Evolutionary conservation across 1,284 basidiomycete species (phyloP).

Genomic region (Microbotryomycetes sp.): DNA sequence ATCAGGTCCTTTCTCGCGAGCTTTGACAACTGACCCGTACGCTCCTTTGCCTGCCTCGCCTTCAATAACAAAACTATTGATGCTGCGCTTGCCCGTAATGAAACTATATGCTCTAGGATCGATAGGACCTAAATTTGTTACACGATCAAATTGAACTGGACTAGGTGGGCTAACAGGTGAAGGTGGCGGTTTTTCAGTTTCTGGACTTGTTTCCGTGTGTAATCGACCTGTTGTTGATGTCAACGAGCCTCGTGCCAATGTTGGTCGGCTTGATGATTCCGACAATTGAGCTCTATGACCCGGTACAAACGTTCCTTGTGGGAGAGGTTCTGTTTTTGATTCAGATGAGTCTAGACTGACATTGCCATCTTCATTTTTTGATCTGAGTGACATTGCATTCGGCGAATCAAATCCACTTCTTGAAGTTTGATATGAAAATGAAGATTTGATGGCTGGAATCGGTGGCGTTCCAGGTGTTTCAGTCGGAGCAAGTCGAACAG

Average conservation of each 20-base stretch:
- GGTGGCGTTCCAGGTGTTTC: background rate
- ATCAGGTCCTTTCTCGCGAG: slow-evolving; percentile 65
- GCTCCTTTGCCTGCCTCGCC: slow-evolving; percentile 88
- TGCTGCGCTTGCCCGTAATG: slow-evolving; percentile 47
- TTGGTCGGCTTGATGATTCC: slow-evolving; percentile 21
- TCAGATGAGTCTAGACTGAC: background rate
- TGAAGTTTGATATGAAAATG: slow-evolving; percentile 28
- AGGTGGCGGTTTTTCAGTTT: background rate
- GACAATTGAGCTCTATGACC: slow-evolving; percentile 12
- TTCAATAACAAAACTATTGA: slow-evolving; percentile 72
- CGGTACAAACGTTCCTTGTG: slow-evolving; percentile 15
- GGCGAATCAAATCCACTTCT: background rate
- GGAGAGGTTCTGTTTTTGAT: slow-evolving; percentile 13
- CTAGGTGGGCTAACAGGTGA: background rate
- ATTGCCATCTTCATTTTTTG: background rate
- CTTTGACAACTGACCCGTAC: slow-evolving; percentile 91
- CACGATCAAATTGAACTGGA: slow-evolving; percentile 23
- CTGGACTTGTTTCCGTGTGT: slow-evolving; percentile 8
- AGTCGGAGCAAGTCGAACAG: background rate
- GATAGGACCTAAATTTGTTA: slow-evolving; percentile 25
- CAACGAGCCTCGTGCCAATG: slow-evolving; percentile 27
- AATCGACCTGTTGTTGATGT: slow-evolving; percentile 20
- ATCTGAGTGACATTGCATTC: slow-evolving; percentile 10
- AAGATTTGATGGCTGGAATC: slow-evolving; percentile 14
- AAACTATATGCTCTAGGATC: slow-evolving; percentile 35